Conservation (phyloP, 176 grass and related monocot species). For the Elymus sibiricus region DNA sequence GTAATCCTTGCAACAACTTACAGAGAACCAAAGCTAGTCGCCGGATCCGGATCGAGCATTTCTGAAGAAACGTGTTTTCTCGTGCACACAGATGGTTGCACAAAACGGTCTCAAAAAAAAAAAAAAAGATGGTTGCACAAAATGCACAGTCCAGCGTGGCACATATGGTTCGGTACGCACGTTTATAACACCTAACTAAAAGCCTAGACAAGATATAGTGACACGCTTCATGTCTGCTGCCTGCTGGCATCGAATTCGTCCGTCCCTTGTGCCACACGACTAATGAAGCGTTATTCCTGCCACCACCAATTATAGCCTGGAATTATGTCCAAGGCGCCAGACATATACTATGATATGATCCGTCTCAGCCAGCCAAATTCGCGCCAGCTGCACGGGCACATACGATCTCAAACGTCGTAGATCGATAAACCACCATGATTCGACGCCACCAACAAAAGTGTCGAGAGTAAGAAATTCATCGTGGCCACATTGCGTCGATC, state of each 20-base stretch:
- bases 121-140: neutral
- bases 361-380: neutral
- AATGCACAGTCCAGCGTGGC: neutral
- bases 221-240: neutral
- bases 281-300: neutral
- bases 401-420: neutral
- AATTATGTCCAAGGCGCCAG: neutral
- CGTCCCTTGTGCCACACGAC: neutral
- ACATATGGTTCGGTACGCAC: neutral
- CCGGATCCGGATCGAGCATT: no score
- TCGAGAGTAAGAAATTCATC: neutral
- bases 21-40: no score
- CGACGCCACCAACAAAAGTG: neutral
- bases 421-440: neutral
- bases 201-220: neutral
- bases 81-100: neutral
- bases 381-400: neutral
- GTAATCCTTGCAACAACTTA: no score
- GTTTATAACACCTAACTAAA: neutral
- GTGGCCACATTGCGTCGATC: neutral
- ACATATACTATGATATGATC: neutral
- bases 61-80: neutral
- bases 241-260: constrained; percentile 1
- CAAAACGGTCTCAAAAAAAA: no score
- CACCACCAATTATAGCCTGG: neutral